Conservation (phyloP, 192 early-diverging fungal species). For the Gigaspora rosea region DNA sequence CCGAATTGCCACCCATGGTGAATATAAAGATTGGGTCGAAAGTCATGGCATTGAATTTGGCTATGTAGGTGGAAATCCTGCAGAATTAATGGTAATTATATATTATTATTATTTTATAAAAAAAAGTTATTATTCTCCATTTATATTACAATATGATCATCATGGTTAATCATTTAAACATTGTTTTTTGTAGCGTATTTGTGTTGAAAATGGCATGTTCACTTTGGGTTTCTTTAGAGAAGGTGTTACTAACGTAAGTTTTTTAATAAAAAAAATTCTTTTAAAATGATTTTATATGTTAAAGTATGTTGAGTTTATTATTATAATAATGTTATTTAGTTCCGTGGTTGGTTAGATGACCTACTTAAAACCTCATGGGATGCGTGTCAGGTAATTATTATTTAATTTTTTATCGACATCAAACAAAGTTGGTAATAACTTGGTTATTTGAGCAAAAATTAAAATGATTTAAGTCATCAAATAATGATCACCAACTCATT, state of each 20-base stretch:
- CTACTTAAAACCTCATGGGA: slow-evolving; percentile 56
- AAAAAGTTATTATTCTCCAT: not conserved
- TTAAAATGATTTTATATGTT: not conserved
- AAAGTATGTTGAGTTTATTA: not conserved
- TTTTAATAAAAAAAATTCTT: not conserved
- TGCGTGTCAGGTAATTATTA: slow-evolving; percentile 47
- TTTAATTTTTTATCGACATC: no score
- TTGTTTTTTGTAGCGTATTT: slow-evolving; percentile 45
- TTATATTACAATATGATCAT: not conserved
- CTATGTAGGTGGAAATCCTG: slow-evolving; percentile 63
- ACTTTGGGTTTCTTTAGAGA: slow-evolving; percentile 63
- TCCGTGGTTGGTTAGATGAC: slow-evolving; percentile 66
- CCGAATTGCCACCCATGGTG: slow-evolving; percentile 68
- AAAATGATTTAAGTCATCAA: no score
- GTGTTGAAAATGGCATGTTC: slow-evolving; percentile 72
- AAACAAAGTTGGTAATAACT: no score
- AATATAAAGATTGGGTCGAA: slow-evolving; percentile 67
- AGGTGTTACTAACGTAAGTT: slow-evolving; percentile 46
- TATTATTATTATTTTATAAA: not conserved
- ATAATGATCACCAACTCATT: no score
- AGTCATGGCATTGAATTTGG: slow-evolving; percentile 70
- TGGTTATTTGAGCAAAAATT: no score
- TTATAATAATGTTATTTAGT: slow-evolving; percentile 36
- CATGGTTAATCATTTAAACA: not conserved
- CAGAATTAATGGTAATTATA: slow-evolving; percentile 55